phyloP scores from a whole-genome alignment of 257 asterid species.

The Ehretia macrophylla region DNA sequence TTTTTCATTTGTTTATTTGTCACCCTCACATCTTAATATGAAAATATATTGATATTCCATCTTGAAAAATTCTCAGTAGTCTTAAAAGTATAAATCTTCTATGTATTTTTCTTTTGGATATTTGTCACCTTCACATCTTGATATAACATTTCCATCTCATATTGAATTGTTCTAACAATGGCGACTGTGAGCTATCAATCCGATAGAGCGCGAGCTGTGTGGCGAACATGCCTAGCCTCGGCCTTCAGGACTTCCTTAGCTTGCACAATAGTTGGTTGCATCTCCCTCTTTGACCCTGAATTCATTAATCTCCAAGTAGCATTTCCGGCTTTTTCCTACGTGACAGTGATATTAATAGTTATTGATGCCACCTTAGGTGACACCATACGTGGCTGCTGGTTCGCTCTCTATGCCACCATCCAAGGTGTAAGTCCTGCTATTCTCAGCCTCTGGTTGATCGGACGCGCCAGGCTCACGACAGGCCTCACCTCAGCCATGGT shows the following conservation, averaged over 20 bases:
- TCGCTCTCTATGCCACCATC: constrained; percentile 52
- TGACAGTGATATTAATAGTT: constrained; percentile 55
- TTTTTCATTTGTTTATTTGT: no score
- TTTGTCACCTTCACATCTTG: no score
- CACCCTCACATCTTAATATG: no score
- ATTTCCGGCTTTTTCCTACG: constrained; percentile 73
- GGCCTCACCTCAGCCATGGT: constrained; percentile 47
- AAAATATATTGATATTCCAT: no score
- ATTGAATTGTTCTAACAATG: constrained; percentile 7
- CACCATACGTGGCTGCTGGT: constrained; percentile 62
- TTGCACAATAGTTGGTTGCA: constrained; percentile 66
- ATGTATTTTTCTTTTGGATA: no score
- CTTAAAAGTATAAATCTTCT: no score
- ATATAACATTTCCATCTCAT: no score
- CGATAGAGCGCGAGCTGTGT: constrained; percentile 29
- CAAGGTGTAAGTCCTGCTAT: constrained; percentile 54
- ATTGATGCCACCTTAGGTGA: constrained; percentile 75
- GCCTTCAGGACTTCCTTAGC: constrained; percentile 81
- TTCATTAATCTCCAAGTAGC: constrained; percentile 35
- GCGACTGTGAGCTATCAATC: constrained; percentile 21
- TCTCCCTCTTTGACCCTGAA: constrained; percentile 59
- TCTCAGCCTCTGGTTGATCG: constrained; percentile 51
- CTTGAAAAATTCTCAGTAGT: no score
- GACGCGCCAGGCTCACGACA: constrained; percentile 46
- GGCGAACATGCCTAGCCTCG: constrained; percentile 58